Base-by-base conservation (phyloP, 805 yeast genomes). In the Saccharomycopsis fodiens region DNA sequence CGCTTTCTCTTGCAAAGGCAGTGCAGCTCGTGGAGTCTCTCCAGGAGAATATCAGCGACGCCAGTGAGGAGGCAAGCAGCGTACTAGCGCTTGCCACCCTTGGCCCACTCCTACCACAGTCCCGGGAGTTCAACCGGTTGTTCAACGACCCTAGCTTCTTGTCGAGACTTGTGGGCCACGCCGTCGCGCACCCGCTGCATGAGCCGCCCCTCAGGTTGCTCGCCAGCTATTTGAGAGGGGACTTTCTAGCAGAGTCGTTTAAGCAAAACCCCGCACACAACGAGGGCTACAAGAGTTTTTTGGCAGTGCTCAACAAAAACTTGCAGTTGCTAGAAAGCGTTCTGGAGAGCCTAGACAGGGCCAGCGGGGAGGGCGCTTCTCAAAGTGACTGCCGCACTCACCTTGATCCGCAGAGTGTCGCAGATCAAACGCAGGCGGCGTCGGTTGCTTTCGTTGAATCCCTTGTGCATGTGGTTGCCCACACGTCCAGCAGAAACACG, bases 311-410 rank as follows among this genome's bases (percentile, higher is more conserved):
- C 17, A 32, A 23, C 12, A 38, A 47, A 30, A 31, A 47, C 37
- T 4, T 39, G 17, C n/a, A 39, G 22, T 20, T 47, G n/a, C 6
- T 47, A n/a, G 51, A 47, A 20, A 41, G 30, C 46, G 12, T 44
- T 3, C 23, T 12, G 32, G n/a, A n/a, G n/a, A n/a, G n/a, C n/a
- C n/a, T n/a, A n/a, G n/a, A n/a, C n/a, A n/a, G n/a, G n/a, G n/a
- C n/a, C n/a, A n/a, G n/a, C n/a, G n/a, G n/a, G n/a, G n/a, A n/a
- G n/a, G n/a, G n/a, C n/a, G n/a, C n/a, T n/a, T n/a, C n/a, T n/a
- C n/a, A n/a, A n/a, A n/a, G n/a, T n/a, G n/a, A n/a, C n/a, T n/a
- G n/a, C n/a, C n/a, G n/a, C n/a, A n/a, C n/a, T n/a, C n/a, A n/a
- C n/a, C n/a, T n/a, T n/a, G n/a, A n/a, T n/a, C n/a, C n/a, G n/a